Evolutionary conservation across 805 yeast species (phyloP).

Genomic region (Starmerella sirachaensis): DNA sequence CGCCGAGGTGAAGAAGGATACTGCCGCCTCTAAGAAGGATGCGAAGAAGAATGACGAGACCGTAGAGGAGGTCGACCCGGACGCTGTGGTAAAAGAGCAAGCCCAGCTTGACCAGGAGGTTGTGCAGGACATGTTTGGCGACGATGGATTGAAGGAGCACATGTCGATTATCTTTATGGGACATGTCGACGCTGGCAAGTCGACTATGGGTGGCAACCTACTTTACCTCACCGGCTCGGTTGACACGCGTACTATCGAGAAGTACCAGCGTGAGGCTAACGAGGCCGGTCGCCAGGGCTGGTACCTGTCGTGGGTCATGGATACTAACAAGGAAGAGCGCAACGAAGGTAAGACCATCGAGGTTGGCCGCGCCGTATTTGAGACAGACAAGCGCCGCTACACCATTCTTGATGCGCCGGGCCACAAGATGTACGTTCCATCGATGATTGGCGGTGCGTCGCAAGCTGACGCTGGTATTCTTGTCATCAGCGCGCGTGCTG

Average conservation of each 20-base stretch:
- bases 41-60: slow-evolving; percentile 1
- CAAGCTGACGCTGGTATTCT: slow-evolving; percentile 98
- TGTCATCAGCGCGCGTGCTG: slow-evolving; percentile 96
- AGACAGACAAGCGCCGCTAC: slow-evolving; percentile 95
- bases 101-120: slow-evolving; percentile 49
- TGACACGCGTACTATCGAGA: slow-evolving; percentile 96
- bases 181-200: slow-evolving; percentile 98
- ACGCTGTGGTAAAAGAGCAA: slow-evolving; percentile 23
- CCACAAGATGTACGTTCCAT: slow-evolving; percentile 96
- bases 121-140: slow-evolving; percentile 82
- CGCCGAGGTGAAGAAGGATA: slow-evolving; percentile 4
- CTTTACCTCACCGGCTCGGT: slow-evolving; percentile 90
- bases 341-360: slow-evolving; percentile 98
- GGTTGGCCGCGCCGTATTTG: slow-evolving; percentile 95
- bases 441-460: slow-evolving; percentile 99
- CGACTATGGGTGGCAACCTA: slow-evolving; percentile 98
- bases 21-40: slow-evolving; percentile 1
- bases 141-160: slow-evolving; percentile 57
- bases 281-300: slow-evolving; percentile 99
- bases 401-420: slow-evolving; percentile 99
- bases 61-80: slow-evolving; percentile 18
- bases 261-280: slow-evolving; percentile 95
- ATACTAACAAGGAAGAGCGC: slow-evolving; percentile 97
- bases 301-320: slow-evolving; percentile 99
- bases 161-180: slow-evolving; percentile 97